These are phyloP conservation scores for Pyrenula aspistea DNA, from an alignment of 495 filamentous ascomycete genomes.

Conservation along the genomic window DNA sequence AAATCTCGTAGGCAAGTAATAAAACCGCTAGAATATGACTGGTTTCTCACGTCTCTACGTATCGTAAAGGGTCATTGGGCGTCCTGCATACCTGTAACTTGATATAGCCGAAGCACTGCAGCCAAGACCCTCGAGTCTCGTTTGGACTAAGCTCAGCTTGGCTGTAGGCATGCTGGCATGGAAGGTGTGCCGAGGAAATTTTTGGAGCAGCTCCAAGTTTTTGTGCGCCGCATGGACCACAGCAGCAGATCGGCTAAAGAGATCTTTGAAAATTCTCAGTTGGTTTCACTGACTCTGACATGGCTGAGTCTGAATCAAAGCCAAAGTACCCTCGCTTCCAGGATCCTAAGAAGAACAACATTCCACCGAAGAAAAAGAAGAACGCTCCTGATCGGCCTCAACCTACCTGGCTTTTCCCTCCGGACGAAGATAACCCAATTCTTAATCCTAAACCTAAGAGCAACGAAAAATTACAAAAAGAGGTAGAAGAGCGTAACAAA, in stretches of 20 bases:
- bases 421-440: constrained; percentile 16
- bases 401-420: constrained; percentile 17
- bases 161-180: not conserved
- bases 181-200: not conserved
- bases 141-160: not conserved
- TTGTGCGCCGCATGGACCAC: not conserved
- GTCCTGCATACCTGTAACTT: not conserved
- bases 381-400: constrained; percentile 21
- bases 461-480: constrained; percentile 8
- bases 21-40: too few species aligned
- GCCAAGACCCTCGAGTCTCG: not conserved
- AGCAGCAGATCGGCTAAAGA: too few species aligned
- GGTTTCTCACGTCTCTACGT: too few species aligned
- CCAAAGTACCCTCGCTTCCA: constrained; percentile 1
- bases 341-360: not conserved
- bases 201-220: not conserved
- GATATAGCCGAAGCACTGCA: not conserved
- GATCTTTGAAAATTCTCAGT: too few species aligned
- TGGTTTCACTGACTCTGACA: too few species aligned
- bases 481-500: constrained; percentile 8
- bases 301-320: not conserved
- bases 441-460: constrained; percentile 14
- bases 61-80: not conserved
- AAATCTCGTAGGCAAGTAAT: too few species aligned
- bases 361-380: constrained; percentile 13